Conservation (phyloP, 495 filamentous ascomycete species). For the Filosporella fistucella region DNA sequence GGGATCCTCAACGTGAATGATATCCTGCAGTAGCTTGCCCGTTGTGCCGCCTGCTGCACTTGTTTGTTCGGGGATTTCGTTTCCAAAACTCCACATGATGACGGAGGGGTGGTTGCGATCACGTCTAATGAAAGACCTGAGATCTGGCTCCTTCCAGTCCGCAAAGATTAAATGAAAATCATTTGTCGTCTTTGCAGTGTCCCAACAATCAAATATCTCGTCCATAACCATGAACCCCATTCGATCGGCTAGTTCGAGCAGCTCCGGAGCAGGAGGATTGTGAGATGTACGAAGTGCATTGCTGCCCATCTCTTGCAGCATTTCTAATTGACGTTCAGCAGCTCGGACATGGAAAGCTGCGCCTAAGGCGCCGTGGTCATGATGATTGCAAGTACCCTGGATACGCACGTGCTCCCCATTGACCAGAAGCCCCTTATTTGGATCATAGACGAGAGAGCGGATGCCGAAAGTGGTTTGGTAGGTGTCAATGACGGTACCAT, state of each 20-base stretch:
- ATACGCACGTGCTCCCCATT: constrained; percentile 35
- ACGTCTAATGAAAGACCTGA: constrained; percentile 39
- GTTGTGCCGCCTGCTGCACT: constrained; percentile 23
- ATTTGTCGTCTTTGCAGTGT: constrained; percentile 32
- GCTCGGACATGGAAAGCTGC: constrained; percentile 41
- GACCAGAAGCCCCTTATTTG: constrained; percentile 34
- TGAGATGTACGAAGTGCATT: constrained; percentile 46
- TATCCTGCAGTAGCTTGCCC: constrained; percentile 28
- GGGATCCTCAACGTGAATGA: constrained; percentile 34
- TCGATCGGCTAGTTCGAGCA: constrained; percentile 52
- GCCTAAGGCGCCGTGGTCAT: constrained; percentile 42
- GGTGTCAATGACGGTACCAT: constrained; percentile 29
- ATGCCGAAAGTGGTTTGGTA: constrained; percentile 47
- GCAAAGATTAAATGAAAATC: constrained; percentile 43
- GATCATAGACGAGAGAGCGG: constrained; percentile 33
- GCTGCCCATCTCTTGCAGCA: constrained; percentile 41
- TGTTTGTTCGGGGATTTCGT: constrained; percentile 40
- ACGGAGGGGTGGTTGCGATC: constrained; percentile 49
- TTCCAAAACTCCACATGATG: constrained; percentile 43
- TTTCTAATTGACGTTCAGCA: constrained; percentile 36
- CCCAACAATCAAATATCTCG: constrained; percentile 46
- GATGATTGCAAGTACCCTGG: constrained; percentile 41
- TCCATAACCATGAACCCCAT: constrained; percentile 55
- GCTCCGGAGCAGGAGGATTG: constrained; percentile 45
- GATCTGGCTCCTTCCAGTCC: constrained; percentile 44